Evolutionary conservation across 495 filamentous ascomycete species (phyloP), one percentile per base, ranked within the genome.

Genomic region (Niebla homalea): DNA sequence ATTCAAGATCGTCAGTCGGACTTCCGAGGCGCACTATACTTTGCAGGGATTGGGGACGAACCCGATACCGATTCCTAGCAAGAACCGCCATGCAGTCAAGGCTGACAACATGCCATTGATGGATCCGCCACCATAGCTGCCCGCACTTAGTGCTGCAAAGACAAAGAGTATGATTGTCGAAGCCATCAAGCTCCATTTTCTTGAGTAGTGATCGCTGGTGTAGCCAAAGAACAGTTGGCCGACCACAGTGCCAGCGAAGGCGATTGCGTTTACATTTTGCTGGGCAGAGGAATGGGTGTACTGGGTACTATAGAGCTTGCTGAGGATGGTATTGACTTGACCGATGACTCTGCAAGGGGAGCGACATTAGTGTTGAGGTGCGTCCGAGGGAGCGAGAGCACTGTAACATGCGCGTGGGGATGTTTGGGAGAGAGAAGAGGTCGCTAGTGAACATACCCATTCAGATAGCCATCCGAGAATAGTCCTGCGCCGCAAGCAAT

Each of bases 401-500:
- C 22, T 21, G 4, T 21, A 16, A 43, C 10, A 37, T 12, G 22
- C 54, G 7, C 18, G 12, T 12, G 18, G 54, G 16, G 16, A 6
- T 19, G 8, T n/a, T 21, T 5, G 6, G 46, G 3, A 39, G 15
- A n/a, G n/a, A n/a, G n/a, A n/a, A 11, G 29, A 32, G 29, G 29
- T 43, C 25, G 40, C 64, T 61, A 44, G 63, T 18, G 32, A 3
- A 16, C 58, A 35, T 19, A 61, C 49, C 81, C 83, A 69, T 93
- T 90, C 60, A 94, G 74, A 62, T 94, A 94, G 12, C 89, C 89
- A 63, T 95, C 89, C 16, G 84, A 87, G 64, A 93, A 94, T 3
- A 94, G 70, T 54, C 89, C 89, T 38, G 89, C 85, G 51, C 89
- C 89, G 57, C 88, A 94, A 43, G 88, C 87, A 45, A 92, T 78